Evolutionary conservation across 306 rosid genomes (phyloP).

Genomic region (Heteromeles arbutifolia): DNA sequence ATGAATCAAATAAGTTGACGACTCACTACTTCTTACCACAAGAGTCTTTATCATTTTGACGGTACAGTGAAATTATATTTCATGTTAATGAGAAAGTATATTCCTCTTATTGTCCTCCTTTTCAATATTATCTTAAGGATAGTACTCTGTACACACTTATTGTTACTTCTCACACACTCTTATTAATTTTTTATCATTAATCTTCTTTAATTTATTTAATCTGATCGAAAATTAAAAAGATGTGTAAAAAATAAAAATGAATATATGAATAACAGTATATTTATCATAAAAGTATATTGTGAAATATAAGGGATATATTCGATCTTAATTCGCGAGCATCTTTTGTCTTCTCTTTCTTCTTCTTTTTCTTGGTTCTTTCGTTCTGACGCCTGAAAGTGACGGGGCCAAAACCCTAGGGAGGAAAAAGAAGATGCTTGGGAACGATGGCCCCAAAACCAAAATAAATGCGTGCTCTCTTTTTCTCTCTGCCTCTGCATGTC

Average conservation of each 20-base stretch:
- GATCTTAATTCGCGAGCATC: not conserved
- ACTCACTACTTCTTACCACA: no score
- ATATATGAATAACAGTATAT: no score
- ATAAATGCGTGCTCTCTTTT: not conserved
- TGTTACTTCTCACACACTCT: no score
- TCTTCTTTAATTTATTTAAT: no score
- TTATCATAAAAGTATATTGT: no score
- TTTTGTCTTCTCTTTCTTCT: no score
- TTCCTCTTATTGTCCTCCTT: not conserved
- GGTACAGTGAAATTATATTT: no score
- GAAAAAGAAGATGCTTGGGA: not conserved
- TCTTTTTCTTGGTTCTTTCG: not conserved
- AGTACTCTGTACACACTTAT: no score
- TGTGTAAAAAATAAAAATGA: no score
- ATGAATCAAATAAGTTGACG: no score
- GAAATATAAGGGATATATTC: not conserved
- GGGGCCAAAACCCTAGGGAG: not conserved
- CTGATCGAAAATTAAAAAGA: accelerated
- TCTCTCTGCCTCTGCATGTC: not conserved
- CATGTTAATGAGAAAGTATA: not conserved
- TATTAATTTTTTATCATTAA: no score
- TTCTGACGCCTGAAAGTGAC: not conserved
- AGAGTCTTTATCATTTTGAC: no score
- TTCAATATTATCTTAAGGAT: not conserved
- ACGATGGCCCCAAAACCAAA: not conserved